These are phyloP conservation scores for Parachaetomium inaequale DNA, from an alignment of 495 filamentous ascomycete genomes.

Conservation along the genomic window DNA sequence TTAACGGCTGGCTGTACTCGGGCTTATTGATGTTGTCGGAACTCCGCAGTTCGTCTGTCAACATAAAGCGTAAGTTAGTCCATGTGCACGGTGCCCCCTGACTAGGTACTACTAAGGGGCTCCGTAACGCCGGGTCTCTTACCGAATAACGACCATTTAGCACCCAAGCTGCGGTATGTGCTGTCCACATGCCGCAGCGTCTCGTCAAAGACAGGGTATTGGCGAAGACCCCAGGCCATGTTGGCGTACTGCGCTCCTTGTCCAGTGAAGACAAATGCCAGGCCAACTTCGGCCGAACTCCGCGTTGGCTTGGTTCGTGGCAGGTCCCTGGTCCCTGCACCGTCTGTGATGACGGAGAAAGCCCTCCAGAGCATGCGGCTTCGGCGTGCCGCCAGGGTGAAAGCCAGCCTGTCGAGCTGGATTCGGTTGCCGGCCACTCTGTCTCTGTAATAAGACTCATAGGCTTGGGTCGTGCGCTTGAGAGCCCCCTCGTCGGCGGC, in stretches of 20 bases:
- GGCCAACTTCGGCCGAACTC: conserved; percentile 18
- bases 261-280: conserved; percentile 41
- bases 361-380: no score
- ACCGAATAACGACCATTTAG: background rate
- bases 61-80: background rate
- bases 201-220: conserved; percentile 24
- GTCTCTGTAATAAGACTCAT: no score
- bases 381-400: no score
- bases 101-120: no score
- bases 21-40: no score
- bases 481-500: no score
- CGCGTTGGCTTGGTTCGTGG: background rate
- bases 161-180: conserved; percentile 21
- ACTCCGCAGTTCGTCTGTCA: no score
- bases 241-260: conserved; percentile 46
- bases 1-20: conserved; percentile 37
- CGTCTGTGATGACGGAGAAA: background rate
- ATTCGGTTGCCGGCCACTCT: no score
- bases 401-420: no score
- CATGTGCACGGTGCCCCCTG: no score
- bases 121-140: background rate
- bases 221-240: conserved; percentile 47
- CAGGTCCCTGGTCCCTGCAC: background rate
- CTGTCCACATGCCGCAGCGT: conserved; percentile 34
- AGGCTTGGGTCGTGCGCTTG: no score